Base-by-base conservation (phyloP, 176 grass and related monocot species). In the Dendrocalamus sinicus region DNA sequence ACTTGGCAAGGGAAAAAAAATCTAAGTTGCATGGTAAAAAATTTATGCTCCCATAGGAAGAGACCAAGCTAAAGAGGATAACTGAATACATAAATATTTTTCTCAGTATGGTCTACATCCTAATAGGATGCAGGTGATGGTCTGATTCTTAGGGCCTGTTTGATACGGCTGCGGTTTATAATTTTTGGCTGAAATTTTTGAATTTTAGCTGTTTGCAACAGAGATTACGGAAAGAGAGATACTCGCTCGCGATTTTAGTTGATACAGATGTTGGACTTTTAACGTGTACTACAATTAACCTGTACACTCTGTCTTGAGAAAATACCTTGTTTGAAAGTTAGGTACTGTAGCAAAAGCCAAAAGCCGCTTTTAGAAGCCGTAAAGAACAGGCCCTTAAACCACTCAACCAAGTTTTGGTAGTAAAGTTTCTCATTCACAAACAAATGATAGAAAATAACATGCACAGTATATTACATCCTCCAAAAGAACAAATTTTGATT, bases 1-100 rank as follows among this genome's bases (percentile, higher is more conserved):
- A 35, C 41, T 79, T 66, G 63, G 60, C 46, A 61, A 79, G 77
- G 80, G 12, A 13, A 32, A 64, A 64, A 64, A 61, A 65, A 79
- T 47, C 59, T 8, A 79, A 48, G 77, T 63, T 65, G 60, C 43
- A 48, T 64, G 20, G 17, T 5, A 22, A 30, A 62, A 24, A 63
- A 7, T 20, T 23, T 22, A 16, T 32, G 60, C 41, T 65, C 60
- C 66, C 75, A 35, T 32, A 67, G 6, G 61, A 80, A 80, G 45
- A 12, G 44, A n/a, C 16, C 47, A 22, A 61, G 59, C n/a, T 26
- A 80, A 80, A 12, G 24, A 66, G 66, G 12, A 44, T 63, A 50
- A 32, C 0, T 50, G 77, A 66, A 64, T 61, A 61, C 12, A 61
- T 24, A 12, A 5, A 61, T 26, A 12, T 13, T 60, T 23, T 61